Base-by-base conservation (phyloP, 2,329 filamentous ascomycete genomes). In the Torrubiella hemipterigena region DNA sequence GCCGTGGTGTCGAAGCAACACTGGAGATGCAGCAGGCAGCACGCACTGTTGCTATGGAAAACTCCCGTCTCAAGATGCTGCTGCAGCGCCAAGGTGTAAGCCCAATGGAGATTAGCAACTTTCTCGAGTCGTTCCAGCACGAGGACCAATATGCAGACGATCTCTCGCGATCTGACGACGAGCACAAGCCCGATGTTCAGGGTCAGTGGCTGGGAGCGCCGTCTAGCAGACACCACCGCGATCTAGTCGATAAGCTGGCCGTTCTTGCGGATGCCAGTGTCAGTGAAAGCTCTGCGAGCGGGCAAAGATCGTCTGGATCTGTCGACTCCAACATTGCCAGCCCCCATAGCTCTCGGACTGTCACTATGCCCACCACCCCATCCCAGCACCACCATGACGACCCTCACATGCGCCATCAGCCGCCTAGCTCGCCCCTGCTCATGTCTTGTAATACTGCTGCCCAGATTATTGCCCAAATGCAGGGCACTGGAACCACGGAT, bases 1-100 rank as follows among this genome's bases (percentile, higher is more conserved):
- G 48, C n/a, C 54, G 49, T 5, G 67, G 62, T 15, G 55, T 64
- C 12, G 54, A 60, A 33, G 69, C 68, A 5, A 65, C 63, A 3
- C 42, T 63, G 9, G 63, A 67, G 43, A 67, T 74, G 61, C 69
- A 73, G 46, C 55, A 54, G 17, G 64, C 63, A 2, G 68, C 69
- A 5, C 58, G 64, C 15, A 54, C 50, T 33, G 65, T 73, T 13
- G 61, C 58, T 12, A 43, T 56, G 18, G 63, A 68, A 40, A 73
- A 73, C 38, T 50, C 50, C 29, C 46, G 56, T 18, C 47, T 73
- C 17, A 52, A 61, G 11, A 49, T 50, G 23, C 49, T 69, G 35
- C 51, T 69, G 14, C 45, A 48, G 6, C 49, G 52, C 20, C 49
- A 51, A 29, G 61, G 61, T 11, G 55, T 65, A 17, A 35, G 41